These are phyloP conservation scores for Cnidoscolus chayamansa DNA, from an alignment of 441 rosid genomes.

Conservation along the genomic window DNA sequence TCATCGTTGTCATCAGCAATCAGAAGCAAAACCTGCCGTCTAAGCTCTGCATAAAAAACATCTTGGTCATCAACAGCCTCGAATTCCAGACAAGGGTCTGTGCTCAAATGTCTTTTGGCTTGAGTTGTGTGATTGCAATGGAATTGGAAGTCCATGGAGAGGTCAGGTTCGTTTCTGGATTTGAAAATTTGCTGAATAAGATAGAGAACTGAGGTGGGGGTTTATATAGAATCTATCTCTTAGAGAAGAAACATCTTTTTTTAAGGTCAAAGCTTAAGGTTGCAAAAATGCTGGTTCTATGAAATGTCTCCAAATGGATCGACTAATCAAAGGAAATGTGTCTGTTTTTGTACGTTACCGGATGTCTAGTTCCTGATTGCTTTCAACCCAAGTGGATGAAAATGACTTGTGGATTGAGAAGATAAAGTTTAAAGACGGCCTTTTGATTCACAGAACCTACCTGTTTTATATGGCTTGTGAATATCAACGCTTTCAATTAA, in stretches of 20 bases:
- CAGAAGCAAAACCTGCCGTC: slow-evolving; percentile 42
- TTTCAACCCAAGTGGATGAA: slow-evolving; percentile 23
- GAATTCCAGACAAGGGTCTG: slow-evolving; percentile 5
- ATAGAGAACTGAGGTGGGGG: not conserved
- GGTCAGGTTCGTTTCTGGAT: no score
- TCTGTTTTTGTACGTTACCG: slow-evolving; percentile 30
- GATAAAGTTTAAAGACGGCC: no score
- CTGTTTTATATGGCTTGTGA: not conserved
- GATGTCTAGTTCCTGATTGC: slow-evolving; percentile 17
- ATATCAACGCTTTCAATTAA: slow-evolving; percentile 5
- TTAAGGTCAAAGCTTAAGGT: slow-evolving; percentile 27
- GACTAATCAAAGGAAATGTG: slow-evolving; percentile 14
- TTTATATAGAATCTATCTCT: slow-evolving; percentile 4
- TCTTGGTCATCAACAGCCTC: slow-evolving; percentile 30
- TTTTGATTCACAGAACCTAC: slow-evolving; percentile 1
- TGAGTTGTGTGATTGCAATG: not conserved
- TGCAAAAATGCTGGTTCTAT: slow-evolving; percentile 14
- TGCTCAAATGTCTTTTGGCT: slow-evolving; percentile 12
- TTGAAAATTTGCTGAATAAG: not conserved
- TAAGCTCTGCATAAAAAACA: slow-evolving; percentile 36
- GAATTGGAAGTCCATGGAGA: slow-evolving; percentile 15
- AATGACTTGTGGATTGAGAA: not conserved
- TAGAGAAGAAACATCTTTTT: slow-evolving; percentile 1
- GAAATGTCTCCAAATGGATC: slow-evolving; percentile 32
- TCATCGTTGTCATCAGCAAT: slow-evolving; percentile 41